Conservation (phyloP, 768 basidiomycete species). For the Brasilioporus rufonigricans region DNA sequence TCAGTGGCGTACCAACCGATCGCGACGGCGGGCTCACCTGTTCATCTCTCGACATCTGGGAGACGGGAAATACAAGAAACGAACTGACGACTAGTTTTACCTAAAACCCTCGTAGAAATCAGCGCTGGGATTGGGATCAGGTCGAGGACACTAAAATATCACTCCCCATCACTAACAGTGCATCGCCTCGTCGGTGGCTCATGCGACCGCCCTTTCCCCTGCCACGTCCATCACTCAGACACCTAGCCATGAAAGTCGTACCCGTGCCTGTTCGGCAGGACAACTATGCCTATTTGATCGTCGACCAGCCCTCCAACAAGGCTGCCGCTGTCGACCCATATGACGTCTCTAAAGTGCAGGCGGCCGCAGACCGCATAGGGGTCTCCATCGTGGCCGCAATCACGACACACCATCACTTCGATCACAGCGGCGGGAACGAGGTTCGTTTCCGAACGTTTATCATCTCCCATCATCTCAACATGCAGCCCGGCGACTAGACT, state of each 20-base stretch:
- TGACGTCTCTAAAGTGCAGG: slow-evolving; percentile 67
- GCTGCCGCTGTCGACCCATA: slow-evolving; percentile 83
- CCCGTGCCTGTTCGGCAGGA: slow-evolving; percentile 78
- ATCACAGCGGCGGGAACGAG: slow-evolving; percentile 87
- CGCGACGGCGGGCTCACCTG: no score
- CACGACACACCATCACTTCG: slow-evolving; percentile 91
- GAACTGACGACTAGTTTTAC: no score
- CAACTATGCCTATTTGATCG: slow-evolving; percentile 83
- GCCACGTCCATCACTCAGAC: no score
- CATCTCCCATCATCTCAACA: slow-evolving; percentile 15
- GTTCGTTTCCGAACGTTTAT: slow-evolving; percentile 36
- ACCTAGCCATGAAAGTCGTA: slow-evolving; percentile 61
- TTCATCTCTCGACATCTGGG: no score
- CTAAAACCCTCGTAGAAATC: no score
- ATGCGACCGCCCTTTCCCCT: slow-evolving; percentile 15
- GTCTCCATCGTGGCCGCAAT: slow-evolving; percentile 70
- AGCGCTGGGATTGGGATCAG: no score
- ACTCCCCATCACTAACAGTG: slow-evolving; percentile 12
- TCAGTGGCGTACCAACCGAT: no score
- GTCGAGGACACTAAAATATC: slow-evolving; percentile 4
- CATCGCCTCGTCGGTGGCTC: no score
- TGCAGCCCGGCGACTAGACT: slow-evolving; percentile 16
- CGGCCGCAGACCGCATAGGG: slow-evolving; percentile 56
- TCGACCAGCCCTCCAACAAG: slow-evolving; percentile 62
- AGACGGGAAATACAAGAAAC: no score